Percentiles rank a stretch among this genome's conserved stretches.
Evolutionary conservation across 306 rosid species (phyloP).

Genomic region (Abrus precatorius): DNA sequence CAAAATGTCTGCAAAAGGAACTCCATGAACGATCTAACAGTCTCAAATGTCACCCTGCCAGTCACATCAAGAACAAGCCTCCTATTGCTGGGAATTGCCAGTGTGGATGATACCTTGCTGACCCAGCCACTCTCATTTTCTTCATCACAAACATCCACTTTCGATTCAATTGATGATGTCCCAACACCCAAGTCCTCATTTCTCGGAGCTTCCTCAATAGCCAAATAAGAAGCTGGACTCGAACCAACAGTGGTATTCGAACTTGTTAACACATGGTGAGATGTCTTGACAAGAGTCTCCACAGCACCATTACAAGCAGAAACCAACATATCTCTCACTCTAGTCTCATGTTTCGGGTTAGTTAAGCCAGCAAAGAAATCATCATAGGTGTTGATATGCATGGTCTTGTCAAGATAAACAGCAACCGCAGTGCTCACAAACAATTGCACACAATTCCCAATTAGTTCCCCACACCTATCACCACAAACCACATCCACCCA

Average conservation of each 20-base stretch:
- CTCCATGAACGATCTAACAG: slow-evolving; percentile 76
- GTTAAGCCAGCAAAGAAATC: slow-evolving; percentile 83
- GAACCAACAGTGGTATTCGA: slow-evolving; percentile 47
- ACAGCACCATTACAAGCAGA: slow-evolving; percentile 76
- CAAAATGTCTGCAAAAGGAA: slow-evolving; percentile 63
- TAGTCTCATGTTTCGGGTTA: slow-evolving; percentile 69
- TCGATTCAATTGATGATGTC: slow-evolving; percentile 28
- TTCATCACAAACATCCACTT: slow-evolving; percentile 26
- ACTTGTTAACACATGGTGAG: slow-evolving; percentile 75
- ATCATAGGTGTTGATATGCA: slow-evolving; percentile 77
- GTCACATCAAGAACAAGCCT: slow-evolving; percentile 68
- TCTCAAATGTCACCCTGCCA: slow-evolving; percentile 78
- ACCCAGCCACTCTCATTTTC: slow-evolving; percentile 59
- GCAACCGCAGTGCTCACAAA: slow-evolving; percentile 82
- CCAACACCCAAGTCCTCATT: slow-evolving; percentile 40
- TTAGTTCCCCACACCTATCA: slow-evolving; percentile 61
- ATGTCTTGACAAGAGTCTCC: slow-evolving; percentile 74
- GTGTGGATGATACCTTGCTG: slow-evolving; percentile 59
- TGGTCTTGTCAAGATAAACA: slow-evolving; percentile 88
- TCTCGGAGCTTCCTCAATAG: slow-evolving; percentile 38
- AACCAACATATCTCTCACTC: slow-evolving; percentile 70
- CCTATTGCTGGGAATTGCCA: slow-evolving; percentile 75
- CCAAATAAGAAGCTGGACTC: slow-evolving; percentile 37
- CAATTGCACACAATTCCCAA: slow-evolving; percentile 74
- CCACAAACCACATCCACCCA: slow-evolving; percentile 70